Evolutionary conservation across 1,139 yeast genomes (phyloP).

Genomic region (Magnusiomyces ingens): DNA sequence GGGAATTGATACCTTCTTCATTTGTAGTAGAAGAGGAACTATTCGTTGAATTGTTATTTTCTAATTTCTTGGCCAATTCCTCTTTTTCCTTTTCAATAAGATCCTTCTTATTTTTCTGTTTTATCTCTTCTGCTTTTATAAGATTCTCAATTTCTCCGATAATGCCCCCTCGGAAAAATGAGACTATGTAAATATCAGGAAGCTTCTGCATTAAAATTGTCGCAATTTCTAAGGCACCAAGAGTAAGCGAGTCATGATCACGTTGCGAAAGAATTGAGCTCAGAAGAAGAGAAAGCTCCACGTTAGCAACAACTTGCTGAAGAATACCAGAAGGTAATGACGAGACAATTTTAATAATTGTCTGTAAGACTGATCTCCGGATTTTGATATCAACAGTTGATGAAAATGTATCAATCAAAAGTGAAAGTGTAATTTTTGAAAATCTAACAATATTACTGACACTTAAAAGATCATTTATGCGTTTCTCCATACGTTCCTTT

Average conservation of each 20-base stretch:
- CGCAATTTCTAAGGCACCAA: conserved; percentile 50
- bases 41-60: not conserved
- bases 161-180: conserved; percentile 68
- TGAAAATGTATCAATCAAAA: conserved; percentile 65
- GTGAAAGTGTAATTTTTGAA: conserved; percentile 46
- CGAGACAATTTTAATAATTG: conserved; percentile 48
- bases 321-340: conserved; percentile 25
- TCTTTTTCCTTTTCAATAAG: conserved; percentile 8
- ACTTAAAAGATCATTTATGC: conserved; percentile 17
- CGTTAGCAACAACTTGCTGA: conserved; percentile 22
- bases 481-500: conserved; percentile 13
- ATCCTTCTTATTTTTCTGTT: conserved; percentile 8
- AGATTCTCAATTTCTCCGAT: conserved; percentile 43
- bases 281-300: conserved; percentile 39
- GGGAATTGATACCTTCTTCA: not conserved
- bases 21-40: not conserved
- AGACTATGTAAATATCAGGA: conserved; percentile 40
- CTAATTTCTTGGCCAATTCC: conserved; percentile 2
- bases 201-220: conserved; percentile 41
- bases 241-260: conserved; percentile 37
- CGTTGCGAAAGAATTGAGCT: conserved; percentile 66
- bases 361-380: conserved; percentile 53
- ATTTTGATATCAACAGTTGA: conserved; percentile 67
- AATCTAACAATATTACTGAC: conserved; percentile 33
- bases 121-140: conserved; percentile 11